A percentile compares a stretch with the other conserved stretches of the same genome.
Conservation (phyloP, 1,139 yeast genomes). For the Sugiyamaella paludigena region DNA sequence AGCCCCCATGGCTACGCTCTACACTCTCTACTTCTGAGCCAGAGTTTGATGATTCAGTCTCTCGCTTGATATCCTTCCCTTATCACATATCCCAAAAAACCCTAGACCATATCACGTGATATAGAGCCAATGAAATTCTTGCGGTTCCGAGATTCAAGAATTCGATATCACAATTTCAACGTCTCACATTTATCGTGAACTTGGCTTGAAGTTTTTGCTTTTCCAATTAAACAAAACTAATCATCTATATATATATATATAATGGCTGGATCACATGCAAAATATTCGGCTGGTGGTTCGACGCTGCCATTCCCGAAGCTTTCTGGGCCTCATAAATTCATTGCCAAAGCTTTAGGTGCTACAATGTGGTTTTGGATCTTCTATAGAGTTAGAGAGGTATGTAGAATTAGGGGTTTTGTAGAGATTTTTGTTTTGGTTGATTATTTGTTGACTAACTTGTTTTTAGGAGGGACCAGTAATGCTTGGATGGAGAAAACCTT, state of each 20-base stretch:
- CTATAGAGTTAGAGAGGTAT: conserved; percentile 68
- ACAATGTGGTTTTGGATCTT: conserved; percentile 87
- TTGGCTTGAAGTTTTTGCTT: neutral
- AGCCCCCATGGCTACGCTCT: no score
- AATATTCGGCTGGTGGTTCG: conserved; percentile 36
- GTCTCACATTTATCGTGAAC: neutral
- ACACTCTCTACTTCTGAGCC: no score
- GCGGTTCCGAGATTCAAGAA: neutral
- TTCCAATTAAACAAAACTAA: conserved; percentile 1
- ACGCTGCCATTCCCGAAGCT: conserved; percentile 39
- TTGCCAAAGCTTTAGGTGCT: conserved; percentile 69
- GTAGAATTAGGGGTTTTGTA: conserved; percentile 17
- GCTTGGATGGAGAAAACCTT: conserved; percentile 43
- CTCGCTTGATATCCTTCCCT: no score
- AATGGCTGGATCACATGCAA: conserved; percentile 30
- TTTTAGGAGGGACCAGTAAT: conserved; percentile 40
- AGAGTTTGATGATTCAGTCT: no score
- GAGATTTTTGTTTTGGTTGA: neutral
- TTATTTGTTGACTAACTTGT: conserved; percentile 13
- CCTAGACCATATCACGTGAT: neutral
- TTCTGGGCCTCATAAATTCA: conserved; percentile 47
- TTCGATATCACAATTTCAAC: neutral
- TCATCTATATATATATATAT: neutral
- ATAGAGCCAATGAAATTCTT: conserved; percentile 7
- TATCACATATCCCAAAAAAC: neutral